Conservation (phyloP, 2,329 filamentous ascomycete species). For the Blastomyces silverae region DNA sequence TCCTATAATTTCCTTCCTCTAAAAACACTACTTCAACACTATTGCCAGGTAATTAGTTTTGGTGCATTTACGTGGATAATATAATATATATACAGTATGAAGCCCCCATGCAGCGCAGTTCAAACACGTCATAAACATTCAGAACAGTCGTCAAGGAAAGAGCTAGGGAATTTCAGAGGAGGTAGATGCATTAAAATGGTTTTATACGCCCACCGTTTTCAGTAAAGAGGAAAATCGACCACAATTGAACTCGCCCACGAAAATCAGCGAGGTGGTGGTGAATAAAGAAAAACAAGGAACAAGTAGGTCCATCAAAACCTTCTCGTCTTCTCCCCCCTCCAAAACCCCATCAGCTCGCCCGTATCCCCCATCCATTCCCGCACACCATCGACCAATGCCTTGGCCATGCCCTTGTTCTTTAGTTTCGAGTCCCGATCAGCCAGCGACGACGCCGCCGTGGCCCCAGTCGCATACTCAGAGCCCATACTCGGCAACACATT, state of each 20-base stretch:
- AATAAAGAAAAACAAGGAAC: neutral
- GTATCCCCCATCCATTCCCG: constrained; percentile 57
- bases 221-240: neutral
- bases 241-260: neutral
- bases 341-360: constrained; percentile 56
- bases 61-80: neutral
- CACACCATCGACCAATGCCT: constrained; percentile 54
- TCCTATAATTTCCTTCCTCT: no score
- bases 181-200: constrained; percentile 33
- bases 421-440: constrained; percentile 34
- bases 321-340: constrained; percentile 53
- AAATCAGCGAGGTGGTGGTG: neutral
- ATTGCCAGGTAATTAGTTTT: no score
- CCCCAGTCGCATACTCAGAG: constrained; percentile 61
- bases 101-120: neutral
- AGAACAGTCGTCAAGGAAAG: neutral
- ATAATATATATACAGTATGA: neutral
- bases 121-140: neutral
- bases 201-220: constrained; percentile 27
- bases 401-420: constrained; percentile 55
- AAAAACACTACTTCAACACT: no score
- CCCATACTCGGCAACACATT: constrained; percentile 93
- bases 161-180: neutral
- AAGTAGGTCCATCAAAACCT: constrained; percentile 29
- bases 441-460: constrained; percentile 21